Base-by-base conservation (phyloP, 2,329 filamentous ascomycete species). In the Ophiostoma piceae region DNA sequence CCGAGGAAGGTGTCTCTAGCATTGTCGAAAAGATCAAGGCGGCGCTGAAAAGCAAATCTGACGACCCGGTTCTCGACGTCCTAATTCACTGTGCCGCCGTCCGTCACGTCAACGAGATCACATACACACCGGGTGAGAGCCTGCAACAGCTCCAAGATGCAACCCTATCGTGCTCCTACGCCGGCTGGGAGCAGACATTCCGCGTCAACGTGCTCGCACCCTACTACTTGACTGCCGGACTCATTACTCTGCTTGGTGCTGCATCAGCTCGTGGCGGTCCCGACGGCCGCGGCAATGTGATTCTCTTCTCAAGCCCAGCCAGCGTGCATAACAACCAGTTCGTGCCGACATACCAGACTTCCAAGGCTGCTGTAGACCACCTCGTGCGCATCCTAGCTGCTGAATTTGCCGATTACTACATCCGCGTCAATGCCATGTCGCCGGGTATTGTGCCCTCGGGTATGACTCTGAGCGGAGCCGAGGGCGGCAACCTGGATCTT, bases 351-450 rank as follows among this genome's bases (percentile, higher is more conserved):
- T 57, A 57, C 51, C 22, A 57, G 51, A 29, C 51, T 12, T 57
- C 22, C 22, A 29, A 57, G 51, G 51, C 51, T 22, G 22, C 51
- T 12, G 51, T 57, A 1, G 51, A 57, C 22, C 51, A 57, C 11
- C 51, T 57, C 22, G 51, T 57, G n/a, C 51, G 22, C 11, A 57
- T 57, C 4, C 51, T 57, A 11, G 51, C 51, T 2, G n/a, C 51
- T n/a, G 51, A 57, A n/a, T 57, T 57, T 57, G n/a, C 51, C n/a
- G n/a, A 57, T 12, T 57, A 26, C 51, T 57, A 57, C 51, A 57
- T 57, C n/a, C n/a, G 51, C 51, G n/a, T 57, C n/a, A 26, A 57
- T 16, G 51, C 51, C n/a, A 57, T 57, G 51, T 57, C 51, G 2
- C 51, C 51, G 1, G 51, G n/a, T 8, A 57, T 57, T 57, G 51